These are phyloP conservation scores for Bondarzewia mesenterica DNA, from an alignment of 1,284 basidiomycete genomes.

Conservation along the genomic window DNA sequence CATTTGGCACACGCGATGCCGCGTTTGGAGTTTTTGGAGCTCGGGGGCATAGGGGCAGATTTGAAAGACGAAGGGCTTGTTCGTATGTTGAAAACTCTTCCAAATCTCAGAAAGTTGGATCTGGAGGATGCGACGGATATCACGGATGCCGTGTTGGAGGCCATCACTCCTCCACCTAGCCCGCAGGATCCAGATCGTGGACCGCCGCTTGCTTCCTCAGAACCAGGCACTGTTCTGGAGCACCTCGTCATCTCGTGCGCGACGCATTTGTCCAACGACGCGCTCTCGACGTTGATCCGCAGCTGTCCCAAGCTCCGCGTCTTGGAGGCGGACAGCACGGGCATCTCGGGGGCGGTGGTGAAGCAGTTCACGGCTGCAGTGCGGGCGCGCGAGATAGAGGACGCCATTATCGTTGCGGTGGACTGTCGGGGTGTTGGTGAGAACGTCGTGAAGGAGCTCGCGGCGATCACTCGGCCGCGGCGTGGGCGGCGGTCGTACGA, in stretches of 20 bases:
- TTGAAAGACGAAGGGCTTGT: conserved; percentile 66
- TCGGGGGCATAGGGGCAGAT: conserved; percentile 69
- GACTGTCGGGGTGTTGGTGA: conserved; percentile 73
- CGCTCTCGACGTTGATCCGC: conserved; percentile 55
- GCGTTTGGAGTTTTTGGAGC: conserved; percentile 71
- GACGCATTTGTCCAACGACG: conserved; percentile 51
- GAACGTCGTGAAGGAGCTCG: conserved; percentile 50
- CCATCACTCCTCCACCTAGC: conserved; percentile 46
- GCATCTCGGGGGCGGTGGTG: conserved; percentile 54
- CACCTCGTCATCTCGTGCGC: conserved; percentile 72
- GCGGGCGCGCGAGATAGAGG: conserved; percentile 36
- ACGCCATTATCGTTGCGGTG: conserved; percentile 57
- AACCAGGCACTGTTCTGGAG: conserved; percentile 60
- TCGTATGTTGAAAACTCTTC: conserved; percentile 64
- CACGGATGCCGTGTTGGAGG: conserved; percentile 61
- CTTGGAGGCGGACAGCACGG: conserved; percentile 77
- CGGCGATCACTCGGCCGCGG: conserved; percentile 52
- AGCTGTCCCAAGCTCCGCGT: conserved; percentile 53
- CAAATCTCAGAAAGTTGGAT: conserved; percentile 69
- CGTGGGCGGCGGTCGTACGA: conserved; percentile 65
- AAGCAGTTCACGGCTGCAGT: conserved; percentile 58
- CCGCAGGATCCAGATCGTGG: conserved; percentile 7
- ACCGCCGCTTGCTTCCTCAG: conserved; percentile 11
- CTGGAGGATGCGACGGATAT: conserved; percentile 78
- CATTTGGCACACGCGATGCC: conserved; percentile 71